Base-by-base conservation (phyloP, 257 asterid genomes). In the Orobanche coerulescens region DNA sequence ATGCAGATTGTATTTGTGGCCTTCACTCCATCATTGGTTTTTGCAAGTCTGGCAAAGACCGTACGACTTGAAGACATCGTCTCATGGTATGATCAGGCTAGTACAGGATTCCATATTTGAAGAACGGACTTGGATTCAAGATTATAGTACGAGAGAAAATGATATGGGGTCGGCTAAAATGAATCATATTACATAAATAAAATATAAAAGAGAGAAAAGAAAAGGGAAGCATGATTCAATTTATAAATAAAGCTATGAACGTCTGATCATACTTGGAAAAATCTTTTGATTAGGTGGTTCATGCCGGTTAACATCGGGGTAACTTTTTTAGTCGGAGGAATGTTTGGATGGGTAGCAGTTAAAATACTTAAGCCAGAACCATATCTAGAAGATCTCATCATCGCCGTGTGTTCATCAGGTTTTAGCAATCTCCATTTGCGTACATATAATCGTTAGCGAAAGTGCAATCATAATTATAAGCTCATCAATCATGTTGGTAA, bases 221-320 rank as follows among this genome's bases (percentile, higher is more conserved):
- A n/a, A n/a, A n/a, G n/a, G n/a, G n/a, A n/a, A n/a, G n/a, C n/a
- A n/a, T n/a, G n/a, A n/a, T n/a, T n/a, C n/a, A n/a, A n/a, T n/a
- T n/a, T n/a, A n/a, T n/a, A n/a, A n/a, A n/a, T n/a, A n/a, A n/a
- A n/a, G n/a, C n/a, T n/a, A n/a, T n/a, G n/a, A n/a, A n/a, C n/a
- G n/a, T n/a, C n/a, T n/a, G n/a, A n/a, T 30, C 4, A 6, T 0
- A 30, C 36, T n/a, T n/a, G n/a, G n/a, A 42, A 42, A 13, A 36
- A 44, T 34, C 13, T 1, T 40, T 31, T 4, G 49, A 30, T 31
- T 13, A 92, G 96, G 98, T 92, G 98, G 97, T 92, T 88, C 75
- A 92, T 92, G 98, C 95, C 96, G 1, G 66, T 88, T 0, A 92
- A 88, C 73, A 77, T 88, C 49, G 98, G 89, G 43, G 7, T 92